A percentile compares a stretch with the other conserved stretches of the same genome.
Evolutionary conservation across 192 early-diverging fungal genomes (phyloP).

Genomic region (Coemansia sp.): DNA sequence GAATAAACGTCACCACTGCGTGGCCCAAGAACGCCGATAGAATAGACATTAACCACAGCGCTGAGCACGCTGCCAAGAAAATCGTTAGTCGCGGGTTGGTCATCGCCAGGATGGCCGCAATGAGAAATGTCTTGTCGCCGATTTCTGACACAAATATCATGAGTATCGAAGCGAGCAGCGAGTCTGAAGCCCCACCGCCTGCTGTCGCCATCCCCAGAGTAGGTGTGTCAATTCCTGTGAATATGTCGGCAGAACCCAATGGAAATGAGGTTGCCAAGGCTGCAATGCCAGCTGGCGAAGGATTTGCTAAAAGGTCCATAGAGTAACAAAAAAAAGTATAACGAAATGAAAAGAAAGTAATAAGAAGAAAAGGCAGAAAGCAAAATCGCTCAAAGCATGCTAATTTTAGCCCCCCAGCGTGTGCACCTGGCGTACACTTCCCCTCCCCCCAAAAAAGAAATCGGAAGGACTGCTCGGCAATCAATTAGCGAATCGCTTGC

Average conservation of each 20-base stretch:
- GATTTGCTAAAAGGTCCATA: conserved; percentile 7
- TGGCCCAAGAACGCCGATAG: conserved; percentile 93
- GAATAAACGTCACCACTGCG: conserved; percentile 82
- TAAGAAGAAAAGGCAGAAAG: not conserved
- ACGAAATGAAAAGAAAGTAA: not conserved
- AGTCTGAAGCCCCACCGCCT: conserved; percentile 30
- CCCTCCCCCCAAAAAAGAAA: not conserved
- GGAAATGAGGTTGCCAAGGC: not conserved
- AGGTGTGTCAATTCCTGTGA: conserved; percentile 13
- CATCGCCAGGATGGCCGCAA: conserved; percentile 99
- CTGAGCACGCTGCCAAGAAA: conserved; percentile 84
- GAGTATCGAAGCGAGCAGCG: conserved; percentile 59
- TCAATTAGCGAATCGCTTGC: not conserved
- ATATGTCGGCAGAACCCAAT: not conserved
- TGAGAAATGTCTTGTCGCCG: conserved; percentile 99
- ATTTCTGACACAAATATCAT: conserved; percentile 97
- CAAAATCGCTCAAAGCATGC: not conserved
- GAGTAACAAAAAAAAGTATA: not conserved
- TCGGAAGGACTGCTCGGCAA: not conserved
- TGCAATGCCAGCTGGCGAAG: not conserved
- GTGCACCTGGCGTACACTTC: not conserved
- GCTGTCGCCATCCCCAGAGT: not conserved
- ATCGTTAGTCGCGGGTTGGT: conserved; percentile 87
- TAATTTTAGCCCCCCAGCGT: not conserved
- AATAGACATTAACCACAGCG: conserved; percentile 92